Evolutionary conservation across 768 basidiomycete species (phyloP).

Genomic region (Myochromella boudieri): DNA sequence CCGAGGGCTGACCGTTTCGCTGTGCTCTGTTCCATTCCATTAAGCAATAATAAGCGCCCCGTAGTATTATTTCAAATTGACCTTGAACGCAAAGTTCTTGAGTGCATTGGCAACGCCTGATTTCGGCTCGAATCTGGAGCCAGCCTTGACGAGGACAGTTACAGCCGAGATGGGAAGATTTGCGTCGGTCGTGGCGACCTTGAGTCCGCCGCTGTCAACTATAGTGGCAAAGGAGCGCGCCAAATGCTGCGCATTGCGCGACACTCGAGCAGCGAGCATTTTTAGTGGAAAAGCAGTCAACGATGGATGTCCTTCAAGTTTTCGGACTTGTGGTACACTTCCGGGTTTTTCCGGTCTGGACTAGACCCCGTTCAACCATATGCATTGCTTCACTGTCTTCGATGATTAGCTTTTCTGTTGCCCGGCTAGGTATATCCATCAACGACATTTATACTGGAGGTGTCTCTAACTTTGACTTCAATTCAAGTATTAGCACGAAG

Average conservation of each 20-base stretch:
- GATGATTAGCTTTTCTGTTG: too few species aligned
- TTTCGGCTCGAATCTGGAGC: constrained; percentile 83
- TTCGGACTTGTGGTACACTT: constrained; percentile 21
- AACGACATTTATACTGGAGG: too few species aligned
- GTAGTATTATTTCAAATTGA: too few species aligned
- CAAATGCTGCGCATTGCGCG: constrained; percentile 56
- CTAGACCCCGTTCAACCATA: too few species aligned
- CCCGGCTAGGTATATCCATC: too few species aligned
- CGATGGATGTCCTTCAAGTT: constrained; percentile 19
- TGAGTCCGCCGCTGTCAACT: constrained; percentile 77
- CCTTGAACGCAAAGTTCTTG: constrained; percentile 99
- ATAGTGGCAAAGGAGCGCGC: constrained; percentile 81
- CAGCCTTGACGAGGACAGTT: constrained; percentile 91
- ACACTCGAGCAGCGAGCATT: constrained; percentile 64
- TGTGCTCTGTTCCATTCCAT: constrained; percentile 62
- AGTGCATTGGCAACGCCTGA: constrained; percentile 91
- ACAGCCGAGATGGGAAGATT: constrained; percentile 84
- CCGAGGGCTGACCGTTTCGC: constrained; percentile 83
- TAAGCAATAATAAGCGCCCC: neutral
- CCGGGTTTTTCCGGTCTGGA: constrained; percentile 21
- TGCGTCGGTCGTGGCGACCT: constrained; percentile 82
- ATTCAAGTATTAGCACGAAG: too few species aligned
- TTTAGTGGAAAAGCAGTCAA: constrained; percentile 27
- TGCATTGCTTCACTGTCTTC: too few species aligned
- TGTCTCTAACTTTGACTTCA: too few species aligned